Conservation (phyloP, 768 basidiomycete species). For the Russula sp. region DNA sequence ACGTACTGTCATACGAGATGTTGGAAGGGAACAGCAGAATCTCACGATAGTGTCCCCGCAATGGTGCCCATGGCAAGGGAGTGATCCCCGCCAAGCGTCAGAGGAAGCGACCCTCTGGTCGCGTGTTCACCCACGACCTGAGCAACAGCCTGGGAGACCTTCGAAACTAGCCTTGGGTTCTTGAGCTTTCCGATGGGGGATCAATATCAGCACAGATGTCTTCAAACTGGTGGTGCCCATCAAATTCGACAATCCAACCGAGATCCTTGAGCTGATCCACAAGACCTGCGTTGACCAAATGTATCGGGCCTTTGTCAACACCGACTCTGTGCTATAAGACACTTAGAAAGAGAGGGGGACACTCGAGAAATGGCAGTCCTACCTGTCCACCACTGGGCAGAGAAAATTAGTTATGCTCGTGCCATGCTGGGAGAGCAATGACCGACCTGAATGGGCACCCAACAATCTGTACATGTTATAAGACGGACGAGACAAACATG, state of each 20-base stretch:
- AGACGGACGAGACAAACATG: slow-evolving; percentile 1
- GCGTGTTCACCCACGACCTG: slow-evolving; percentile 70
- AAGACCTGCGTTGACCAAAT: slow-evolving; percentile 85
- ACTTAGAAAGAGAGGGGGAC: slow-evolving; percentile 20
- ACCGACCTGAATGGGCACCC: slow-evolving; percentile 94
- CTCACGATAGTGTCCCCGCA: slow-evolving; percentile 77
- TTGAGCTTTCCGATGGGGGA: slow-evolving; percentile 83
- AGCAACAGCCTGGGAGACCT: slow-evolving; percentile 78
- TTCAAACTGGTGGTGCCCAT: slow-evolving; percentile 88
- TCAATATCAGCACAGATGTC: slow-evolving; percentile 61
- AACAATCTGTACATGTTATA: slow-evolving; percentile 59
- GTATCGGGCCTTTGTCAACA: slow-evolving; percentile 86
- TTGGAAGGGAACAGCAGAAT: slow-evolving; percentile 15
- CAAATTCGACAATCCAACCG: slow-evolving; percentile 88
- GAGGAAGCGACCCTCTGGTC: slow-evolving; percentile 73
- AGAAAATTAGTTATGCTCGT: slow-evolving; percentile 10
- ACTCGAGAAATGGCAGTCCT: slow-evolving; percentile 33
- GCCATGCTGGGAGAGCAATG: background rate
- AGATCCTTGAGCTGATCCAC: slow-evolving; percentile 69
- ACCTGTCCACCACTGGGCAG: slow-evolving; percentile 62
- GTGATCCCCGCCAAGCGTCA: slow-evolving; percentile 96
- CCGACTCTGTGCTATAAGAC: slow-evolving; percentile 62
- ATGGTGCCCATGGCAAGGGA: slow-evolving; percentile 96
- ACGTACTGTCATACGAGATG: slow-evolving; percentile 5
- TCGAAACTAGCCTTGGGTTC: slow-evolving; percentile 84